phyloP scores from a whole-genome alignment of 164 flowering plant genomes.

The Macadamia tetraphylla region DNA sequence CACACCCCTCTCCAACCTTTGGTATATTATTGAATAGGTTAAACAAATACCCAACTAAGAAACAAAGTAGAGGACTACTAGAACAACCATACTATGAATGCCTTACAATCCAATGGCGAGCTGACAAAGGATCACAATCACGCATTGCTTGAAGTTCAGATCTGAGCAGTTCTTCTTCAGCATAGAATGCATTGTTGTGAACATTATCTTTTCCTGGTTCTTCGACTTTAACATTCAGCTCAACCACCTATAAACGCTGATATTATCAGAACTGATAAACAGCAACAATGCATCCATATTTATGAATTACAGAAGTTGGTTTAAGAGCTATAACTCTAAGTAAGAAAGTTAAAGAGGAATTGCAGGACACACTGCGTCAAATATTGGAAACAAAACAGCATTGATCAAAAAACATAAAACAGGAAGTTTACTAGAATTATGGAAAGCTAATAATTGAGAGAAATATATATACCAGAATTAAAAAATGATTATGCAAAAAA shows the following conservation, averaged over 20 bases:
- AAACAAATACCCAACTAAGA: neutral
- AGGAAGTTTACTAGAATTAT: too few species aligned
- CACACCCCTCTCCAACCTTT: too few species aligned
- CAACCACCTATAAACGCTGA: slow-evolving; percentile 54
- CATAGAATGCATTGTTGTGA: slow-evolving; percentile 87
- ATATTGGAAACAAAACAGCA: too few species aligned
- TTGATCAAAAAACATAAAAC: too few species aligned
- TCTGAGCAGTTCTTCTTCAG: slow-evolving; percentile 70
- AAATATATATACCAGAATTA: too few species aligned
- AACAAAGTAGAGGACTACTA: neutral
- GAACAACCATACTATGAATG: slow-evolving; percentile 3
- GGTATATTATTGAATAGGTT: too few species aligned
- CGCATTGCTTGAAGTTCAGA: slow-evolving; percentile 87
- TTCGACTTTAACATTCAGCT: slow-evolving; percentile 73
- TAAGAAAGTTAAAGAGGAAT: too few species aligned
- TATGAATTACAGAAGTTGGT: too few species aligned
- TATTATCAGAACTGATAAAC: neutral
- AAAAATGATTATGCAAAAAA: too few species aligned
- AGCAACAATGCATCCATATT: neutral
- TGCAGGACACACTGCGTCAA: too few species aligned
- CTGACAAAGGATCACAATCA: slow-evolving; percentile 70
- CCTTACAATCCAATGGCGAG: slow-evolving; percentile 93
- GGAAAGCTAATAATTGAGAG: too few species aligned
- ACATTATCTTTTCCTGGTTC: slow-evolving; percentile 72
- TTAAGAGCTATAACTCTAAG: too few species aligned